Conservation (phyloP, 2,329 filamentous ascomycete genomes). For the Ophiosphaerella korrae region DNA sequence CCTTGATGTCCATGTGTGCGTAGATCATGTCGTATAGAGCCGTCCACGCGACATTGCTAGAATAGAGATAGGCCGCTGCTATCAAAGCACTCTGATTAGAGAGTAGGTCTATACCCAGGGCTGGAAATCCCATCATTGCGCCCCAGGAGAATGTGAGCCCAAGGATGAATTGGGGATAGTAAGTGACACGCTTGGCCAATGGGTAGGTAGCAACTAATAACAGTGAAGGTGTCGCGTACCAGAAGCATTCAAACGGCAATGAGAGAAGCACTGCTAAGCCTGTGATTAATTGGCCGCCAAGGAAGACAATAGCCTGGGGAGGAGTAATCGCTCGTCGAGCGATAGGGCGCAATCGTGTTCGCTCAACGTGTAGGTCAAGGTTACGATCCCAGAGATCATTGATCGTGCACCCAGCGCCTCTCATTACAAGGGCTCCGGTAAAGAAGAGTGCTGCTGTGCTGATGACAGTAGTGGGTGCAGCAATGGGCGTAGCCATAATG, state of each 20-base stretch:
- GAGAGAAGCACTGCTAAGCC: slow-evolving; percentile 77
- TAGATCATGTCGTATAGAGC: slow-evolving; percentile 93
- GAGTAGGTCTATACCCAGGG: slow-evolving; percentile 77
- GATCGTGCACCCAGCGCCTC: slow-evolving; percentile 84
- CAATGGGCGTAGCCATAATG: slow-evolving; percentile 66
- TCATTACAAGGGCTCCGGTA: slow-evolving; percentile 80
- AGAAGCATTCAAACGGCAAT: slow-evolving; percentile 74
- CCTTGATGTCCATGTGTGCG: slow-evolving; percentile 87
- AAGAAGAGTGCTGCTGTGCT: slow-evolving; percentile 72
- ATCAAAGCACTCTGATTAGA: slow-evolving; percentile 65
- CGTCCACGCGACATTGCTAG: slow-evolving; percentile 83
- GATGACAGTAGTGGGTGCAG: slow-evolving; percentile 64
- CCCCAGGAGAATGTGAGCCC: slow-evolving; percentile 90
- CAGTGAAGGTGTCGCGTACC: slow-evolving; percentile 77
- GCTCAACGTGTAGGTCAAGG: slow-evolving; percentile 77
- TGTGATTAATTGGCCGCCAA: slow-evolving; percentile 72
- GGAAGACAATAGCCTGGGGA: slow-evolving; percentile 72
- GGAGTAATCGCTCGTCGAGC: slow-evolving; percentile 78
- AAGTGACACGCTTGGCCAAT: slow-evolving; percentile 81
- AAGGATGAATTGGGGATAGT: slow-evolving; percentile 84
- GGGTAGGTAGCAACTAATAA: slow-evolving; percentile 77
- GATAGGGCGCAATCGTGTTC: slow-evolving; percentile 79
- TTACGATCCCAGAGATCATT: slow-evolving; percentile 92
- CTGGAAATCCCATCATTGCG: slow-evolving; percentile 84
- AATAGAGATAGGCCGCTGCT: slow-evolving; percentile 72